Conservation (phyloP, 2,329 filamentous ascomycete species). For the Aspergillus caelatus region DNA sequence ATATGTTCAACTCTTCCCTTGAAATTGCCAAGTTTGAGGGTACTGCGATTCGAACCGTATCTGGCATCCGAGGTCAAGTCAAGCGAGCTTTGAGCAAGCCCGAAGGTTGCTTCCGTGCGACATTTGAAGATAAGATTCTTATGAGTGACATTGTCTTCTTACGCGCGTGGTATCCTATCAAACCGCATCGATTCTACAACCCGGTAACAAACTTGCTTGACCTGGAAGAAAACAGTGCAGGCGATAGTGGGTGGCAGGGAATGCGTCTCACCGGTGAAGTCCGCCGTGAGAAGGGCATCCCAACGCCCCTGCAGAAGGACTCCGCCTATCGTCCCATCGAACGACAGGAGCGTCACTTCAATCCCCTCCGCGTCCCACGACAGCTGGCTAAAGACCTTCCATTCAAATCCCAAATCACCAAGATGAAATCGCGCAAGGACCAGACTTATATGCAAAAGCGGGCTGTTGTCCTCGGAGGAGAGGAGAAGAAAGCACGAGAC, state of each 20-base stretch:
- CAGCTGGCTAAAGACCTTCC: constrained; percentile 75
- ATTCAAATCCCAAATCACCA: constrained; percentile 86
- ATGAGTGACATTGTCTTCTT: constrained; percentile 97
- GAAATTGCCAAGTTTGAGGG: constrained; percentile 99
- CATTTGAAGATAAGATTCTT: constrained; percentile 97
- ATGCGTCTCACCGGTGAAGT: constrained; percentile 96
- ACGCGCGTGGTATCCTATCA: constrained; percentile 94
- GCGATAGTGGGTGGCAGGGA: constrained; percentile 67
- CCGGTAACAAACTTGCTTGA: constrained; percentile 90
- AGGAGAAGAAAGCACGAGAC: constrained; percentile 86
- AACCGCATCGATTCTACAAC: constrained; percentile 95
- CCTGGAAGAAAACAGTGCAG: constrained; percentile 33
- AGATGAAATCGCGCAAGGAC: constrained; percentile 77
- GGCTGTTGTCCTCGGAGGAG: constrained; percentile 79
- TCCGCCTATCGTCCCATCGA: constrained; percentile 75
- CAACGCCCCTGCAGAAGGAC: constrained; percentile 80
- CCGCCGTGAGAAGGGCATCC: constrained; percentile 72
- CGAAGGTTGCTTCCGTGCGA: constrained; percentile 93
- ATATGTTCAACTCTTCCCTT: constrained; percentile 92
- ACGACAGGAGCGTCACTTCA: constrained; percentile 70
- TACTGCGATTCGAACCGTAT: constrained; percentile 92
- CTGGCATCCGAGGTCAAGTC: constrained; percentile 93
- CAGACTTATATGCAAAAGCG: constrained; percentile 93
- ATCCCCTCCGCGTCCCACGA: constrained; percentile 58
- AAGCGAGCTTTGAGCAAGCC: constrained; percentile 92